Percentiles rank a stretch among this genome's conserved stretches.
phyloP scores from a whole-genome alignment of 352 stramenopile genomes.

The Globisporangium alternatum region DNA sequence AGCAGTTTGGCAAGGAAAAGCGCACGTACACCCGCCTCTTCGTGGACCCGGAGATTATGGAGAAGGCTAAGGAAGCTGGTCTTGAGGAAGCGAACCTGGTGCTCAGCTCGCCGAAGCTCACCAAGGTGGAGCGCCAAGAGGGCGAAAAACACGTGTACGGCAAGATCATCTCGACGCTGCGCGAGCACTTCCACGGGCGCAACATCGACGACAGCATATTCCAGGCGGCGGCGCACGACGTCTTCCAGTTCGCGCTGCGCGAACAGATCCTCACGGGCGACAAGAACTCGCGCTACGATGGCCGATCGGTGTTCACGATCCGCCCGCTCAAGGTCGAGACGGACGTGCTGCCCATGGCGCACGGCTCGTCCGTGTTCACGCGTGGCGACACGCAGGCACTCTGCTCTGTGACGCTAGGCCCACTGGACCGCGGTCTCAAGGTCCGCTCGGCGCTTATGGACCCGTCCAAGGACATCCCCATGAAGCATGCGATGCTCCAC shows the following conservation, averaged over 20 bases:
- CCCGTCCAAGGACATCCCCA: slow-evolving; percentile 30
- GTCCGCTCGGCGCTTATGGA: slow-evolving; percentile 61
- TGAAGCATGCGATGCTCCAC: slow-evolving; percentile 94
- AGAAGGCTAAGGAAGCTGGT: slow-evolving; percentile 55
- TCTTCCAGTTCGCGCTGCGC: slow-evolving; percentile 72
- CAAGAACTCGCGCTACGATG: slow-evolving; percentile 80
- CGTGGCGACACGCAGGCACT: slow-evolving; percentile 89
- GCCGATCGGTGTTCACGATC: slow-evolving; percentile 75
- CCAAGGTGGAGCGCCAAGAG: slow-evolving; percentile 63
- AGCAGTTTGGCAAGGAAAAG: slow-evolving; percentile 64
- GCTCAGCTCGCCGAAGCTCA: slow-evolving; percentile 29
- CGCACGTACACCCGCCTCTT: slow-evolving; percentile 48
- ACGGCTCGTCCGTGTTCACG: slow-evolving; percentile 87
- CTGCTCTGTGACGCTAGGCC: slow-evolving; percentile 87
- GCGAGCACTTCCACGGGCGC: slow-evolving; percentile 37
- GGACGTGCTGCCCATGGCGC: slow-evolving; percentile 84
- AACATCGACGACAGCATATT: slow-evolving; percentile 48
- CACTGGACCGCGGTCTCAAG: slow-evolving; percentile 68
- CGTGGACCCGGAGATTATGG: slow-evolving; percentile 48
- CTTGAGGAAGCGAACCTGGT: slow-evolving; percentile 39
- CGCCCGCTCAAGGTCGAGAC: slow-evolving; percentile 85
- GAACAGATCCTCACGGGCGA: slow-evolving; percentile 53
- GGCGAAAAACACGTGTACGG: slow-evolving; percentile 68
- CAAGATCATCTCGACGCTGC: slow-evolving; percentile 66
- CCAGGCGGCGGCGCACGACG: slow-evolving; percentile 70